Evolutionary conservation across 768 basidiomycete genomes (phyloP), one percentile per base, ranked within the genome.

Genomic region (Cubamyces lactineus): DNA sequence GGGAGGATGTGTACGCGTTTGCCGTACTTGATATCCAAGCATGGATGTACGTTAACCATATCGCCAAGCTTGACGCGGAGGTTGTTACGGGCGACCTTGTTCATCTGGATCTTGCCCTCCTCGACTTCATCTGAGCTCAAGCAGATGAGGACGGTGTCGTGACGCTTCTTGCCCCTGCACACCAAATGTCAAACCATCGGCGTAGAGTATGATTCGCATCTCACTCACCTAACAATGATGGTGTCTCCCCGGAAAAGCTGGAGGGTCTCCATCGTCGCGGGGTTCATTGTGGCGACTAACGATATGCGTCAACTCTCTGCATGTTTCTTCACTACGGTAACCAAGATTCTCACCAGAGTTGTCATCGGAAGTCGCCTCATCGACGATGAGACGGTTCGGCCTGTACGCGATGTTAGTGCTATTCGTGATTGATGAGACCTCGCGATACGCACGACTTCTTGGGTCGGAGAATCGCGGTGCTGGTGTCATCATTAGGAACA

Each of bases 81-180:
- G 78, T 99, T 98, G 80, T 98, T 96, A 60, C 97, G 93, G n/a
- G 97, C 97, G 39, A 99, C 97, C 77, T 98, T 98, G 88, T 99
- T 99, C 78, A 99, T 80, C 71, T 97, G 96, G 65, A 99, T 96
- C 74, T 93, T 92, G 60, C 97, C 96, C 77, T 98, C 97, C 69
- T 98, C 97, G 63, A 98, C 93, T 64, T 96, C 94, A 71, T 98
- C 97, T 42, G 91, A 92, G 71, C 90, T 91, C 71, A 99, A 77
- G 71, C 95, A 97, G 74, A 98, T 98, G 64, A 99, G 88, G 45
- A 99, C 97, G 8, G 96, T 98, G 70, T 98, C 96, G 70, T 91
- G 88, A 72, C 97, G 88, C 82, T 97, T 96, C 85, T 98, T 98
- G 49, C 97, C 96, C 63, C 96, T 95, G 53, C 42, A 42, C 8